Evolutionary conservation across 371 early-diverging fungal genomes (phyloP), one percentile per base, ranked within the genome.

Genomic region (Rhizopus sp.): DNA sequence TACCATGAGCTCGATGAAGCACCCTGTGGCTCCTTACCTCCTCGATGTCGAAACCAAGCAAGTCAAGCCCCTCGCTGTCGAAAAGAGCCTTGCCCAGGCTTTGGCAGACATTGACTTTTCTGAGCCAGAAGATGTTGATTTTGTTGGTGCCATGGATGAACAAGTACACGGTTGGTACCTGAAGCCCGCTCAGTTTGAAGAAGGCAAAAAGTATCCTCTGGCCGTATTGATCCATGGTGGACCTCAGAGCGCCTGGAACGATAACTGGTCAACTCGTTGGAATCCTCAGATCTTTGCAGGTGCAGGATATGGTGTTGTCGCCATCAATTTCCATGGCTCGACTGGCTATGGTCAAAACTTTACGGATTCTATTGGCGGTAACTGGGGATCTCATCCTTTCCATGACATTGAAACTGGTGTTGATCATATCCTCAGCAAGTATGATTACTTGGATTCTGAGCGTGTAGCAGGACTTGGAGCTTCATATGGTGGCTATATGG

Each of bases 221-320:
- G 92, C 91, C 7, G 88, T 90, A 53, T 73, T 92, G 50, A 88
- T 94, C 63, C 94, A 94, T 62, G 94, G 94, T 23, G 94, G 94
- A 0, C 94, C 94, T 17, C 90, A 93, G 70, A 74, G 84, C 47
- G 79, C 84, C 13, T 93, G 87, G 74, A 57, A 61, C 37, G 88
- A 93, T 64, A 70, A 64, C 37, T 93, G 90, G 90, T 77, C 81
- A 6, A 76, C 76, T 9, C 75, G 88, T 40, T 88, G 88, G 88
- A 93, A 94, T 68, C 88, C 88, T 13, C 86, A 91, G 62, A 64
- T 91, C 7, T 90, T 83, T 75, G 84, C 75, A 29, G 81, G 78
- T 37, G 86, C 87, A 4, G 93, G 92, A 0, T 94, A 84, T 68
- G 87, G 83, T 37, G 86, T 87, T 5, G 84, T 90, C n/a, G 82